A percentile compares a stretch with the other conserved stretches of the same genome.
These are phyloP conservation scores for Seiridium unicorne DNA, from an alignment of 2,329 filamentous ascomycete genomes.

Conservation along the genomic window DNA sequence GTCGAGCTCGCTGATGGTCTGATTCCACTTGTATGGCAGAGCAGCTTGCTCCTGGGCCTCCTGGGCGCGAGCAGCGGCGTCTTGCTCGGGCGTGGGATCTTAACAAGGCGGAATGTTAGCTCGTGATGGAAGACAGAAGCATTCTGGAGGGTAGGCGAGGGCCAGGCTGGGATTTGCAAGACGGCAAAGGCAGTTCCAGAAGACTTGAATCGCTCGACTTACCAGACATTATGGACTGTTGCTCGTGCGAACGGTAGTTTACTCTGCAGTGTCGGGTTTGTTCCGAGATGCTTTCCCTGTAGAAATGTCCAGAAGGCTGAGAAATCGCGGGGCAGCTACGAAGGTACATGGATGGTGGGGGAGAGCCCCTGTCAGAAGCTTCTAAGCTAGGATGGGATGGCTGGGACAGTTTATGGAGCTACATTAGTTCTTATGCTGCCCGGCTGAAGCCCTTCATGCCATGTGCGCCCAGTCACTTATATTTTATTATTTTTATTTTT, in stretches of 20 bases:
- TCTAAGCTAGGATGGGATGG: too few relatives aligned
- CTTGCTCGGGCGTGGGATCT: slow-evolving; percentile 56
- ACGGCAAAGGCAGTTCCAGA: too few relatives aligned
- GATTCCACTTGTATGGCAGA: slow-evolving; percentile 96
- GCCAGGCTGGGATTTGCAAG: too few relatives aligned
- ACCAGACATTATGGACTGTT: background rate
- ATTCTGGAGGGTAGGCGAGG: too few relatives aligned
- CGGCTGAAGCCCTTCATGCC: too few relatives aligned
- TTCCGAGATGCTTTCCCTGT: background rate
- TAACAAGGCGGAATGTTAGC: slow-evolving; percentile 8
- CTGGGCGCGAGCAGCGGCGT: slow-evolving; percentile 61
- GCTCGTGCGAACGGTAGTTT: background rate
- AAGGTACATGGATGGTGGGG: background rate
- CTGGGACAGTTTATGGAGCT: too few relatives aligned
- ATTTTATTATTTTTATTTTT: too few relatives aligned
- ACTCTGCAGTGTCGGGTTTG: background rate
- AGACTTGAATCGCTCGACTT: background rate
- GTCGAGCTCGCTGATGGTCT: slow-evolving; percentile 87
- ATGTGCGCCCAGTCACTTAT: too few relatives aligned
- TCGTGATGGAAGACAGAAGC: background rate
- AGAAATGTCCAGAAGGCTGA: slow-evolving; percentile 19
- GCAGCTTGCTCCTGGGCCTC: slow-evolving; percentile 85
- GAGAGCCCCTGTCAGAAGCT: background rate
- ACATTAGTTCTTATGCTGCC: too few relatives aligned
- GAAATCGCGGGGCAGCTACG: slow-evolving; percentile 10